Conservation (phyloP, 2,329 filamentous ascomycete species). For the Fusarium caatingaense region DNA sequence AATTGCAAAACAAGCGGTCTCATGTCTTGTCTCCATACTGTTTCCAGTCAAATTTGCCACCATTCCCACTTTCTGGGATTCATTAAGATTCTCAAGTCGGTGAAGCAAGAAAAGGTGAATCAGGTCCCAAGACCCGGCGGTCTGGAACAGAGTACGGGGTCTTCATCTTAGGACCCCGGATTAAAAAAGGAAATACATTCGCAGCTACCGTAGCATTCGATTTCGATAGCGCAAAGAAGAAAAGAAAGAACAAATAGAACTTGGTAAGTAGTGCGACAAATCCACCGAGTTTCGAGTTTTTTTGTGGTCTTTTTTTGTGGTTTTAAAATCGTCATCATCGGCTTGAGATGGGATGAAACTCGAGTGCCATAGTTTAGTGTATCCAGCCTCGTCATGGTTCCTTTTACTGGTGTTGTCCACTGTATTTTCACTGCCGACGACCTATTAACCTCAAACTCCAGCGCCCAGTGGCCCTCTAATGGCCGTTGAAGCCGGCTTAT, state of each 20-base stretch:
- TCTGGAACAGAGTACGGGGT: slow-evolving; percentile 33
- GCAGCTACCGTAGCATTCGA: not conserved
- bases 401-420: not conserved
- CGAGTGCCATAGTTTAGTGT: slow-evolving; percentile 1
- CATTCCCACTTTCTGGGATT: slow-evolving; percentile 24
- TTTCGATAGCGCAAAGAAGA: slow-evolving; percentile 25
- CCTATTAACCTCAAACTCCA: slow-evolving; percentile 9
- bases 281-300: not conserved
- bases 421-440: not conserved
- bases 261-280: slow-evolving; percentile 13
- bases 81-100: slow-evolving; percentile 34
- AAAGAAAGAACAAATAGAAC: slow-evolving; percentile 21
- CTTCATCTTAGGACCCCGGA: slow-evolving; percentile 36
- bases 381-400: slow-evolving; percentile 26
- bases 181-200: slow-evolving; percentile 32
- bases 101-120: slow-evolving; percentile 24
- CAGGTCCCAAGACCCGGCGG: slow-evolving; percentile 29
- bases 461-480: slow-evolving; percentile 28
- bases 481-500: slow-evolving; percentile 36
- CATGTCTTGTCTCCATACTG: slow-evolving; percentile 8
- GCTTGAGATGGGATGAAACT: slow-evolving; percentile 15
- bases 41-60: slow-evolving; percentile 38
- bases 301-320: not conserved
- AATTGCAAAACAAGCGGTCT: slow-evolving; percentile 17
- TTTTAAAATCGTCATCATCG: slow-evolving; percentile 10